Evolutionary conservation across 108 stramenopile genomes (phyloP).

Genomic region (Bacterosira constricta): DNA sequence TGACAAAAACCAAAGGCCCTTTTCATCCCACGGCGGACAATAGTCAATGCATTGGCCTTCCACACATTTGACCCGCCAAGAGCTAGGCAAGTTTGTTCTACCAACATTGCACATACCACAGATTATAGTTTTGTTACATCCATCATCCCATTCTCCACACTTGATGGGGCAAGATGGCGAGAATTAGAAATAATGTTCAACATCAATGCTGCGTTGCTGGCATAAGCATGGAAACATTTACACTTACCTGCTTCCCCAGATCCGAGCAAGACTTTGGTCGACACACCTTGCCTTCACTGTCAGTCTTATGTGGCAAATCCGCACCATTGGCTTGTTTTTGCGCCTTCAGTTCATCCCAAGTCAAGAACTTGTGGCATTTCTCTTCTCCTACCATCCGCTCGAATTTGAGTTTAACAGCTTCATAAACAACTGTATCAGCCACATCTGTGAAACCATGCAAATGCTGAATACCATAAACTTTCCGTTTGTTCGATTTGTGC

Average conservation of each 20-base stretch:
- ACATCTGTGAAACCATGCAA: slow-evolving; percentile 50
- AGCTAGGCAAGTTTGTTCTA: slow-evolving; percentile 35
- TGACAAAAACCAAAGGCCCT: slow-evolving; percentile 42
- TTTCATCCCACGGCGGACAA: slow-evolving; percentile 51
- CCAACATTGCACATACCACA: slow-evolving; percentile 51
- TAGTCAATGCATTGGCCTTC: slow-evolving; percentile 49
- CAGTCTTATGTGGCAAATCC: slow-evolving; percentile 15
- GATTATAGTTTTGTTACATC: slow-evolving; percentile 42
- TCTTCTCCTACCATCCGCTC: slow-evolving; percentile 34
- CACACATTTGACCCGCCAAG: slow-evolving; percentile 48
- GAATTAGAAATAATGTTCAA: too few species aligned
- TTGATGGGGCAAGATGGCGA: not conserved
- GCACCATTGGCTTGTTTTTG: not conserved
- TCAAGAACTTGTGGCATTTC: slow-evolving; percentile 45
- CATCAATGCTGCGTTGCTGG: too few species aligned
- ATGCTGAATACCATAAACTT: slow-evolving; percentile 25
- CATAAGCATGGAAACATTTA: not conserved
- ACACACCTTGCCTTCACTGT: slow-evolving; percentile 32
- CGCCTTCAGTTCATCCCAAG: slow-evolving; percentile 26
- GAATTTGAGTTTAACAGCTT: slow-evolving; percentile 44
- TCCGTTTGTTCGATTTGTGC: slow-evolving; percentile 35
- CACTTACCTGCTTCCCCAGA: slow-evolving; percentile 39
- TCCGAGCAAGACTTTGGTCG: slow-evolving; percentile 48
- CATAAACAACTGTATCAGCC: slow-evolving; percentile 47
- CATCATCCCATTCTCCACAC: slow-evolving; percentile 57